Conservation (phyloP, 768 basidiomycete genomes). For the Lyophyllum decastes region DNA sequence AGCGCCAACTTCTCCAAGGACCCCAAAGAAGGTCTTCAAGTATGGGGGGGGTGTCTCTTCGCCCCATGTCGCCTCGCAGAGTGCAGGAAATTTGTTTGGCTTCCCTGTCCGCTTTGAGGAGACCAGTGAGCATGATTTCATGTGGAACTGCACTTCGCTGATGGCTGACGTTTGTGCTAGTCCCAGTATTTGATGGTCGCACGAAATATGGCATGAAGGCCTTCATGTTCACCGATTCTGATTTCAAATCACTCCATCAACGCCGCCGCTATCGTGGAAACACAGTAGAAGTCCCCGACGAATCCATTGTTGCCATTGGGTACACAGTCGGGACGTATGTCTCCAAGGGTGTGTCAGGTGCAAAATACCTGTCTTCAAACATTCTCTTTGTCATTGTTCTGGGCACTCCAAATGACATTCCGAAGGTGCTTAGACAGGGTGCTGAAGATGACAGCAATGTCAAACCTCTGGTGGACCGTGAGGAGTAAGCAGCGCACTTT, state of each 20-base stretch:
- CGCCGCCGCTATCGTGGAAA: neutral
- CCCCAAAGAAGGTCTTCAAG: neutral
- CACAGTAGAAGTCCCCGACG: neutral
- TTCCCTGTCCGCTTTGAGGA: neutral
- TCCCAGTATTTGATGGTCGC: conserved; percentile 9
- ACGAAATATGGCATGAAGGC: neutral
- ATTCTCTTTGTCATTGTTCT: neutral
- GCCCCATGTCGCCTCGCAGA: neutral
- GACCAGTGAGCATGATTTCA: neutral
- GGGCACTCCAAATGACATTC: neutral
- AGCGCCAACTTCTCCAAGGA: neutral
- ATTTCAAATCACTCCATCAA: neutral
- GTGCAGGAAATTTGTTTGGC: neutral
- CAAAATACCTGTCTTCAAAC: neutral
- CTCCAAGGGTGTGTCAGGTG: neutral
- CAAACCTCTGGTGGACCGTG: too few relatives aligned
- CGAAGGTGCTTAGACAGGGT: neutral
- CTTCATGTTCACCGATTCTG: neutral
- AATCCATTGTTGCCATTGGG: neutral
- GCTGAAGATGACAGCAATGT: too few relatives aligned
- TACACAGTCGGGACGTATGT: neutral
- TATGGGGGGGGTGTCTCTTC: neutral
- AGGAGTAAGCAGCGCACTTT: too few relatives aligned
- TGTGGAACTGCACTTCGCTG: too few relatives aligned
- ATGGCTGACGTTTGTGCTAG: neutral